phyloP scores from a whole-genome alignment of 2,329 filamentous ascomycete species.

The Verruconis gallopava region DNA sequence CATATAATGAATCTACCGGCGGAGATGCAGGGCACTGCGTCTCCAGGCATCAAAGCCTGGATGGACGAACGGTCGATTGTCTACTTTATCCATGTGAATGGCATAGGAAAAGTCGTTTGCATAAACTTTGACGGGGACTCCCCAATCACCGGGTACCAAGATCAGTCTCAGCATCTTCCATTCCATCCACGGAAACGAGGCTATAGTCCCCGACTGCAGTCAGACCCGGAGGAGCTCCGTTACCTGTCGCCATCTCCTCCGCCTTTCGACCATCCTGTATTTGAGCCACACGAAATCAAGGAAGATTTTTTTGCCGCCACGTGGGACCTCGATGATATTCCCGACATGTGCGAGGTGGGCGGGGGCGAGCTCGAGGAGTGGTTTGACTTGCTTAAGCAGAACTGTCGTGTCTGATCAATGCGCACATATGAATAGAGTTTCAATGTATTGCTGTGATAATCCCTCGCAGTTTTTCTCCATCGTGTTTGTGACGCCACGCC shows the following conservation, averaged over 20 bases:
- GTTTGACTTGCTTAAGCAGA: too few relatives aligned
- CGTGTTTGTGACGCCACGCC: too few relatives aligned
- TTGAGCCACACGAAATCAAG: not conserved
- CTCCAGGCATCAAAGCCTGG: not conserved
- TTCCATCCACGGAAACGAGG: too few relatives aligned
- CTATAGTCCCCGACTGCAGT: not conserved
- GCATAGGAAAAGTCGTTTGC: constrained; percentile 7
- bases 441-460: too few relatives aligned
- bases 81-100: not conserved
- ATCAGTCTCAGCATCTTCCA: too few relatives aligned
- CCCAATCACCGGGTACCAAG: not conserved
- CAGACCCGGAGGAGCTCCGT: not conserved
- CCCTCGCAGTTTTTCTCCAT: too few relatives aligned
- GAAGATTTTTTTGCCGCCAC: not conserved
- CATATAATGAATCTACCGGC: constrained; percentile 7
- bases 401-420: too few relatives aligned
- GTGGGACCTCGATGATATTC: not conserved
- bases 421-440: too few relatives aligned
- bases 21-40: not conserved
- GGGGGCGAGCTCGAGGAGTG: not conserved
- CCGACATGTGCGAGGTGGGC: not conserved
- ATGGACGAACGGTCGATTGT: constrained; percentile 9
- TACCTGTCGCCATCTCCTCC: not conserved
- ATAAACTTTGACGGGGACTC: constrained; percentile 6
- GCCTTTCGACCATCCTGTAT: not conserved